Percentiles rank a stretch among this genome's conserved stretches.
These are phyloP conservation scores for Porcisia hertigi DNA, from an alignment of 208 protist genomes.

Conservation along the genomic window DNA sequence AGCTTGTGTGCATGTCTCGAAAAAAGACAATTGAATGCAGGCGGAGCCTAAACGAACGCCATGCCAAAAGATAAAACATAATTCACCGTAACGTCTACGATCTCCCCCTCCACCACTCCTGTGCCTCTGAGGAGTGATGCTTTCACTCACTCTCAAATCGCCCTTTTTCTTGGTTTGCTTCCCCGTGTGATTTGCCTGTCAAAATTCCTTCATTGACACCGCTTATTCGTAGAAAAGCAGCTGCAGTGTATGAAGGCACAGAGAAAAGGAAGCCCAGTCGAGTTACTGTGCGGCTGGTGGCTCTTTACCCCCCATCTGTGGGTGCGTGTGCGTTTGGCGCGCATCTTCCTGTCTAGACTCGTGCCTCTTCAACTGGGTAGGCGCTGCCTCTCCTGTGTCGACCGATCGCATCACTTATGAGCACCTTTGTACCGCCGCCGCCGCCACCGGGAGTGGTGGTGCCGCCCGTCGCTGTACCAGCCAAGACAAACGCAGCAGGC, in stretches of 20 bases:
- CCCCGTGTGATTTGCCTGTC: neutral
- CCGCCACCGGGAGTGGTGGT: slow-evolving; percentile 13
- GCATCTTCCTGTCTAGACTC: neutral
- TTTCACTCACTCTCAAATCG: neutral
- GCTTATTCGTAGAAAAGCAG: neutral
- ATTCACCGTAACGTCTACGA: neutral
- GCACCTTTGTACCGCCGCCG: slow-evolving; percentile 31
- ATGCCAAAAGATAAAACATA: neutral
- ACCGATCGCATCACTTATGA: slow-evolving; percentile 17
- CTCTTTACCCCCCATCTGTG: neutral
- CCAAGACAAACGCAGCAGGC: neutral
- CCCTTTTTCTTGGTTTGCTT: no score
- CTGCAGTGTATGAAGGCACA: neutral
- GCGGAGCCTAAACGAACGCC: neutral
- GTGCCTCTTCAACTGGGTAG: neutral
- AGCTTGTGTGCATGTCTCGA: neutral
- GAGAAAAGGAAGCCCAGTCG: slow-evolving; percentile 4
- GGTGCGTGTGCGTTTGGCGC: neutral
- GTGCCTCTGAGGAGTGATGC: neutral
- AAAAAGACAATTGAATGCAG: neutral
- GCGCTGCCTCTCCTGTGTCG: neutral
- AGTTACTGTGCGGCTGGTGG: neutral
- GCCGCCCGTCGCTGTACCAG: slow-evolving; percentile 10
- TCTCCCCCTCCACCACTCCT: neutral
- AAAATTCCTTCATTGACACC: neutral